Conservation (phyloP, 2,329 filamentous ascomycete species). For the Tympanopsis confertula region DNA sequence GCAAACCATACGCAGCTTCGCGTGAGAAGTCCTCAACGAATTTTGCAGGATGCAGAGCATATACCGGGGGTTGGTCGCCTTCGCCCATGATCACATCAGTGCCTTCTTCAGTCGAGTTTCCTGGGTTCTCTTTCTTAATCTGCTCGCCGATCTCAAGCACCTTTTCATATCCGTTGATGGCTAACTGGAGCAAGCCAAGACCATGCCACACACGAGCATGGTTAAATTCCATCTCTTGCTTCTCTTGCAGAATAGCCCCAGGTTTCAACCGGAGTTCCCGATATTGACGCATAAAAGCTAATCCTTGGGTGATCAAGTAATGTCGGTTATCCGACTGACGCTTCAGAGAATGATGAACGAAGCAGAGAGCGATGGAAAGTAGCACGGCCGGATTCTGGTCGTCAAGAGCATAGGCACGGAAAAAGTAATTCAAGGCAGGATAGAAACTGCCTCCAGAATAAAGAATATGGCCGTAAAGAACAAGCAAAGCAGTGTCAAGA, state of each 20-base stretch:
- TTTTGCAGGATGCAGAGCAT: not conserved
- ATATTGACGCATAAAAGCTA: conserved; percentile 46
- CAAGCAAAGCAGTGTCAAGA: conserved; percentile 33
- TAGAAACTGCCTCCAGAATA: conserved; percentile 42
- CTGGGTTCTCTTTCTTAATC: conserved; percentile 5
- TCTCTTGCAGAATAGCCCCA: conserved; percentile 24
- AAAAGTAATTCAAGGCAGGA: conserved; percentile 48
- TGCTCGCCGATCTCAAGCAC: conserved; percentile 33
- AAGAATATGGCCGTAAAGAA: conserved; percentile 48
- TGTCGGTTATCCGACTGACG: conserved; percentile 49
- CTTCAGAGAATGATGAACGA: conserved; percentile 49
- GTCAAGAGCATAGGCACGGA: conserved; percentile 32
- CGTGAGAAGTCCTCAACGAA: conserved; percentile 1
- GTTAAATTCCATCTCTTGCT: conserved; percentile 55
- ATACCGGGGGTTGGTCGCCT: not conserved
- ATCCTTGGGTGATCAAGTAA: conserved; percentile 46
- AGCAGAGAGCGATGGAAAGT: conserved; percentile 42
- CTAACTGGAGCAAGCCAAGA: conserved; percentile 42
- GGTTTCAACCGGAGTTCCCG: conserved; percentile 33
- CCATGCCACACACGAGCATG: conserved; percentile 46
- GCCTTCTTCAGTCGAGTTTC: not conserved
- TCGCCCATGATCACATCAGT: not conserved
- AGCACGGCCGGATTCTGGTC: conserved; percentile 41
- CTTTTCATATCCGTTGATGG: conserved; percentile 39
- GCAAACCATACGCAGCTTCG: not conserved